Percentiles rank a stretch among this genome's conserved stretches.
Evolutionary conservation across 169 alveolate species (phyloP).

Genomic region (Babesia bovis): DNA sequence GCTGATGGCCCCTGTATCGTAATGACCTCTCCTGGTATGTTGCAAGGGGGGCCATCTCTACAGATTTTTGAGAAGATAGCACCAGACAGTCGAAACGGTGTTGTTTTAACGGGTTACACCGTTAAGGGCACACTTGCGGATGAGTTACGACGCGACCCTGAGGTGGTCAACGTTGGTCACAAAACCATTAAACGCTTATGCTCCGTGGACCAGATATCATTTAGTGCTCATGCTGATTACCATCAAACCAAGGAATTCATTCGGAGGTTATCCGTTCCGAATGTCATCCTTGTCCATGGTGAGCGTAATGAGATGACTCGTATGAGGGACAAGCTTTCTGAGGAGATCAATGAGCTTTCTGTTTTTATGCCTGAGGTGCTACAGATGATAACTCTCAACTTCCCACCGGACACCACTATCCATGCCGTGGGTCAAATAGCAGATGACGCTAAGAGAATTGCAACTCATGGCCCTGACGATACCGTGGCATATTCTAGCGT

Average conservation of each 20-base stretch:
- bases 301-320: constrained; percentile 88
- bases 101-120: constrained; percentile 96
- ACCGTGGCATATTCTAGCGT: constrained; percentile 68
- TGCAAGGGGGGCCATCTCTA: constrained; percentile 94
- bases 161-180: constrained; percentile 80
- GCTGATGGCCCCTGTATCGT: constrained; percentile 90
- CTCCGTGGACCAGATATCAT: constrained; percentile 89
- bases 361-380: constrained; percentile 78
- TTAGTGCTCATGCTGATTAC: constrained; percentile 95
- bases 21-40: constrained; percentile 99
- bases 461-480: constrained; percentile 4
- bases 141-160: constrained; percentile 90
- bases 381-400: constrained; percentile 68
- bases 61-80: constrained; percentile 95
- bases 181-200: constrained; percentile 85
- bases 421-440: constrained; percentile 63
- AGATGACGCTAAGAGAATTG: constrained; percentile 6
- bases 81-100: constrained; percentile 91
- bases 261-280: constrained; percentile 87
- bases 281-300: constrained; percentile 96
- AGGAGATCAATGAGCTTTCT: constrained; percentile 69
- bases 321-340: constrained; percentile 75
- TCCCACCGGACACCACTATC: constrained; percentile 32
- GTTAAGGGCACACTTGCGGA: constrained; percentile 97
- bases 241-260: constrained; percentile 93